Base-by-base conservation (phyloP, 2,329 filamentous ascomycete species). In the Monosporascus sp. region DNA sequence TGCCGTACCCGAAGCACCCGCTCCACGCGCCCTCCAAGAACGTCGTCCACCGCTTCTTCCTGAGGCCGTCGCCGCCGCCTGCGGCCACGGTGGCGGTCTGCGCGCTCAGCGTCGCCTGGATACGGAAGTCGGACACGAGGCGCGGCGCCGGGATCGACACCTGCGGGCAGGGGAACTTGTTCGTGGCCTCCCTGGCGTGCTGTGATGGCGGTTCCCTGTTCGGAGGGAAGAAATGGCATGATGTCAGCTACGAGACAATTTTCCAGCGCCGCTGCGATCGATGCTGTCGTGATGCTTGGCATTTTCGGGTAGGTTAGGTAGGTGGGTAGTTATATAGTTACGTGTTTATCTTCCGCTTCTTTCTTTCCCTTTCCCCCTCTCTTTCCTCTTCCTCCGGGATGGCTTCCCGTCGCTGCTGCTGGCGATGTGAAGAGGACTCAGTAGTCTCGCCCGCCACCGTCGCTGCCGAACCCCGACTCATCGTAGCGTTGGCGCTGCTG, bases 41-140 rank as follows among this genome's bases (percentile, higher is more conserved):
- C 7, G 63, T 68, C 15, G 61, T 63, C 58, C 54, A 62, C 24
- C 63, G 62, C 50, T 64, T 67, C 14, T 27, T 18, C 14, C 14
- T 15, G 43, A 8, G 6, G 41, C 18, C n/a, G 11, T 22, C n/a
- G 18, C 55, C 58, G 31, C 59, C 62, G 3, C 56, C 53, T 3
- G 58, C 53, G 1, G 64, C 60, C 44, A 67, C 50, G 8, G 61
- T 61, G 20, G 64, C 65, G 35, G 58, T 61, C 37, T 63, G 58
- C 2, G 64, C 18, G 49, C 56, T 65, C 39, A 66, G 49, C 37
- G 59, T 52, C 17, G 65, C 57, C 41, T 49, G 58, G 62, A 68
- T 62, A 25, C 65, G 64, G 41, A 68, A 68, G 43, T 65, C 62
- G 14, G 59, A 58, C 38, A 63, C 60, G 3, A 68, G 45, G 6